Percentiles rank a stretch among this genome's conserved stretches.
Evolutionary conservation across 1,139 yeast genomes (phyloP).

Genomic region (Saccharomyces pastorianus): DNA sequence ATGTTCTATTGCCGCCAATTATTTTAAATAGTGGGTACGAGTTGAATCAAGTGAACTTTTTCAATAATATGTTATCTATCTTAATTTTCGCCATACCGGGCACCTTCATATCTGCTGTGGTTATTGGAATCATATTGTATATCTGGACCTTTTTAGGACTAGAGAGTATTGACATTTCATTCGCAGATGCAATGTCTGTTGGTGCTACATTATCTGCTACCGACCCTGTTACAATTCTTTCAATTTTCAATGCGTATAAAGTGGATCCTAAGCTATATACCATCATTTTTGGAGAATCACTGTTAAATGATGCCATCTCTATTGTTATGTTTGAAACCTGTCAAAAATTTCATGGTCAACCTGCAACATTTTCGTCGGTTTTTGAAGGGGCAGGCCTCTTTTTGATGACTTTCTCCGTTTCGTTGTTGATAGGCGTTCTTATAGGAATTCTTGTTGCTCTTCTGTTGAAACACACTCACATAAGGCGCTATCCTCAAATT

Average conservation of each 20-base stretch:
- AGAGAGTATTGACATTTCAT: constrained; percentile 79
- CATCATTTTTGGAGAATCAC: constrained; percentile 91
- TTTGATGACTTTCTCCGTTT: constrained; percentile 85
- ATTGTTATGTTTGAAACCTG: constrained; percentile 99
- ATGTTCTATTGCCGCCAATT: constrained; percentile 89
- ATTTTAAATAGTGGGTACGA: constrained; percentile 95
- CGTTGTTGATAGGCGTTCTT: constrained; percentile 82
- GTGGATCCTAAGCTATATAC: constrained; percentile 97
- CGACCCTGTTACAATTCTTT: constrained; percentile 93
- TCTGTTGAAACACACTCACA: constrained; percentile 82
- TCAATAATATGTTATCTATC: constrained; percentile 84
- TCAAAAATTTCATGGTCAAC: constrained; percentile 87
- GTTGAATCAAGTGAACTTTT: constrained; percentile 89
- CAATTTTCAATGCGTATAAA: constrained; percentile 93
- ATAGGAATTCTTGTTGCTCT: constrained; percentile 87
- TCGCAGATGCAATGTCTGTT: constrained; percentile 92
- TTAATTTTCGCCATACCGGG: constrained; percentile 96
- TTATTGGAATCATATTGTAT: constrained; percentile 74
- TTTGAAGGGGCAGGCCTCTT: constrained; percentile 94
- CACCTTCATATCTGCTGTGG: constrained; percentile 84
- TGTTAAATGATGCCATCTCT: constrained; percentile 93
- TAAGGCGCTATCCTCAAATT: constrained; percentile 88
- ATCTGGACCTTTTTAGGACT: constrained; percentile 88
- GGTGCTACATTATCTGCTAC: constrained; percentile 98
- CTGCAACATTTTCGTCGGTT: constrained; percentile 63